Percentiles rank a stretch among this genome's conserved stretches.
These are phyloP conservation scores for Thielaviopsis populi DNA, from an alignment of 2,329 filamentous ascomycete species.

Conservation along the genomic window DNA sequence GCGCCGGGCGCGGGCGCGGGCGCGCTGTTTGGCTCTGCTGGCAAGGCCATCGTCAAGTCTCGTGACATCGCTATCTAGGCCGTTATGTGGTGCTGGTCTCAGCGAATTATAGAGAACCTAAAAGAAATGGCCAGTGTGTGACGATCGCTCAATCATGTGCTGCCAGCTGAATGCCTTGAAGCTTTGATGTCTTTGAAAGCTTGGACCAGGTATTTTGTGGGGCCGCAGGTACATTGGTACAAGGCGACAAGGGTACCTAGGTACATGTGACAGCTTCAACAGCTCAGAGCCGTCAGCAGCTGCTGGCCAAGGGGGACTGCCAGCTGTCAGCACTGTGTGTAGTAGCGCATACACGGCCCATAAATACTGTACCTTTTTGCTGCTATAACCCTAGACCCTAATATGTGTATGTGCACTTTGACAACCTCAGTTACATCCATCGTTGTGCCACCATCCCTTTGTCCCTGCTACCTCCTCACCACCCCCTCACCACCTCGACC, in stretches of 20 bases:
- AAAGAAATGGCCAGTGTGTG: too few relatives aligned
- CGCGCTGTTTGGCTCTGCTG: background rate
- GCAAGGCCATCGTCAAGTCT: conserved; percentile 6
- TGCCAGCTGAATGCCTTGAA: background rate
- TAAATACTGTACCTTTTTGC: background rate
- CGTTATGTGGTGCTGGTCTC: too few relatives aligned
- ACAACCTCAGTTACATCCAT: too few relatives aligned
- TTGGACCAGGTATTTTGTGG: background rate
- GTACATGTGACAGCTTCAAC: too few relatives aligned
- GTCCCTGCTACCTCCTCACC: background rate
- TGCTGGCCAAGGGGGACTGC: too few relatives aligned
- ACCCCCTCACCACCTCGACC: background rate
- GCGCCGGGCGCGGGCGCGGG: too few relatives aligned
- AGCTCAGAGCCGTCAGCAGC: too few relatives aligned
- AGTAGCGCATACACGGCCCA: background rate
- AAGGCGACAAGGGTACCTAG: background rate
- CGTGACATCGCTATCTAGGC: background rate
- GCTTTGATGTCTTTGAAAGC: background rate
- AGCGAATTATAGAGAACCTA: too few relatives aligned
- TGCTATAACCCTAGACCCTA: background rate
- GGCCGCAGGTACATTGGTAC: background rate
- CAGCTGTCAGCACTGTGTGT: too few relatives aligned
- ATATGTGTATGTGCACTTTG: background rate
- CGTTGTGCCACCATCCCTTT: too few relatives aligned
- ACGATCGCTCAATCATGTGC: too few relatives aligned